Evolutionary conservation across 345 rosid genomes (phyloP).

Genomic region (Excoecaria agallocha): DNA sequence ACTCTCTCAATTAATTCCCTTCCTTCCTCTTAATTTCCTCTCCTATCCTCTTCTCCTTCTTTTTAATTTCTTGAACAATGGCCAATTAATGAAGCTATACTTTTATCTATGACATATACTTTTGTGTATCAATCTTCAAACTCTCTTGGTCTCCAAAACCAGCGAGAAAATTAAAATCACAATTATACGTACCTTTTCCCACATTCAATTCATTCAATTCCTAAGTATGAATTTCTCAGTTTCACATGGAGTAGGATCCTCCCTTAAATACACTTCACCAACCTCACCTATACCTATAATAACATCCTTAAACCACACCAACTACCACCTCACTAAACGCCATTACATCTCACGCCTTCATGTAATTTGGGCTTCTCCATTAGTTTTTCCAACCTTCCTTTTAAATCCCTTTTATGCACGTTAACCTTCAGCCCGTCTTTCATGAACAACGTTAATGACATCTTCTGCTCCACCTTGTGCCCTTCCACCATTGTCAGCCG

Average conservation of each 20-base stretch:
- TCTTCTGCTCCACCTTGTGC: constrained; percentile 91
- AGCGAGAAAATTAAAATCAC: constrained; percentile 8
- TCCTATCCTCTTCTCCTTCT: background rate
- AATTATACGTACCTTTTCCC: constrained; percentile 1
- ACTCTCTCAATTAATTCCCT: background rate
- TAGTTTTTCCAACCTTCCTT: constrained; percentile 32
- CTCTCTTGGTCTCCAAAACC: constrained; percentile 8
- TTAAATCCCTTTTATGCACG: constrained; percentile 58
- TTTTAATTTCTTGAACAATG: background rate
- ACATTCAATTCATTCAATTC: background rate
- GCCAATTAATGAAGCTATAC: background rate
- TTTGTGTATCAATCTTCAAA: background rate
- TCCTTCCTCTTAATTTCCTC: background rate
- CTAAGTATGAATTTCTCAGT: background rate
- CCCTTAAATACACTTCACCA: constrained; percentile 14
- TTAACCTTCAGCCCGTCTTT: constrained; percentile 71
- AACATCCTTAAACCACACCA: constrained; percentile 29
- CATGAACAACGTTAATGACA: constrained; percentile 94
- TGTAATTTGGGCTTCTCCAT: constrained; percentile 6
- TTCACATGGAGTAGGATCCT: constrained; percentile 8
- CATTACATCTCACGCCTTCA: constrained; percentile 22
- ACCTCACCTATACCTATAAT: constrained; percentile 19
- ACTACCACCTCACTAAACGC: constrained; percentile 23
- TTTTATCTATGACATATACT: background rate
- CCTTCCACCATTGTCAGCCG: constrained; percentile 61